Conservation (phyloP, 495 filamentous ascomycete species). For the Aspergillus funiculosus region DNA sequence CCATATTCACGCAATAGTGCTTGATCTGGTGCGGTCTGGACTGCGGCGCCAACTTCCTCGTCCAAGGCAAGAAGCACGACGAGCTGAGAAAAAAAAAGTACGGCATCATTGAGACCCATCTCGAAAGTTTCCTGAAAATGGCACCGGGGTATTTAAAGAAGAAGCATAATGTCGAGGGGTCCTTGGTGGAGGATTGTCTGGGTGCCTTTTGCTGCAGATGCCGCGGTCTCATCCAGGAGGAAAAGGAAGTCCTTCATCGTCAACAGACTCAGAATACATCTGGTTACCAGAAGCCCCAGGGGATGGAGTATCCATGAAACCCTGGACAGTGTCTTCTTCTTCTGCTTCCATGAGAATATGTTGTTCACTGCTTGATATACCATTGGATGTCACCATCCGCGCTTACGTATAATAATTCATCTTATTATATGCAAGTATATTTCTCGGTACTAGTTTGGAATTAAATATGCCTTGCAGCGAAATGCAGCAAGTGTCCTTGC, state of each 20-base stretch:
- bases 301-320: conserved; percentile 7
- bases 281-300: conserved; percentile 4
- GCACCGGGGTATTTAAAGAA: conserved; percentile 1
- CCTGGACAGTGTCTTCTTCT: too few relatives aligned
- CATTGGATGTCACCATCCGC: too few relatives aligned
- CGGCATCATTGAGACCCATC: conserved; percentile 7
- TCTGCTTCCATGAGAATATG: too few relatives aligned
- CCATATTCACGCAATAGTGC: not conserved
- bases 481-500: too few relatives aligned
- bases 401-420: too few relatives aligned
- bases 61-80: conserved; percentile 7
- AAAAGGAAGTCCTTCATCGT: conserved; percentile 1
- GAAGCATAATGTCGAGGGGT: conserved; percentile 8
- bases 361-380: too few relatives aligned
- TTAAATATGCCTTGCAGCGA: too few relatives aligned
- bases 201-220: conserved; percentile 4
- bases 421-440: too few relatives aligned
- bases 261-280: not conserved
- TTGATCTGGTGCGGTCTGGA: conserved; percentile 10
- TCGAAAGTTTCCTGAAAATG: conserved; percentile 5
- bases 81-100: conserved; percentile 5
- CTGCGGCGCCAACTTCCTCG: conserved; percentile 8
- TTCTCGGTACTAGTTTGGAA: too few relatives aligned
- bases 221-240: conserved; percentile 7
- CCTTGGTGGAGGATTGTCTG: conserved; percentile 6